Conservation (phyloP, 495 filamentous ascomycete genomes). For the Coniosporium apollinis region DNA sequence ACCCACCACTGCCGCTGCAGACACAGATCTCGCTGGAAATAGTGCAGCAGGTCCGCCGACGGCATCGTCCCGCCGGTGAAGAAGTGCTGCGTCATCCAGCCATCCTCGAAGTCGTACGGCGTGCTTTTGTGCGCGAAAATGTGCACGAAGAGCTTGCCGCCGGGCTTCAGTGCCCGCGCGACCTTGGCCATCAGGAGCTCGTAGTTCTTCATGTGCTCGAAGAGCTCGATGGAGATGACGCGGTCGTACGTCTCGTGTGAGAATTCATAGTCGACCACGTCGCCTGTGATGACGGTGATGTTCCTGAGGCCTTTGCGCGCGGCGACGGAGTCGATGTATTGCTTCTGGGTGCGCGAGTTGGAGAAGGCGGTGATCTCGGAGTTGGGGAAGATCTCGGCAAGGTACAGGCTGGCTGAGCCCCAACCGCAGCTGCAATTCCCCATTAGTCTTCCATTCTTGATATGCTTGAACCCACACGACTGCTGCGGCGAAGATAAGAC, state of each 20-base stretch:
- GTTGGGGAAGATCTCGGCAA: constrained; percentile 41
- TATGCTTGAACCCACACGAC: not conserved
- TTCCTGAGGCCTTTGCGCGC: constrained; percentile 35
- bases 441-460: not conserved
- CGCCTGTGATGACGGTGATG: constrained; percentile 40
- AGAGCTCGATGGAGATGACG: constrained; percentile 46
- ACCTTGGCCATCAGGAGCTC: constrained; percentile 45
- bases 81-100: constrained; percentile 58
- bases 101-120: constrained; percentile 48
- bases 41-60: constrained; percentile 44
- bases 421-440: constrained; percentile 36
- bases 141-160: constrained; percentile 48
- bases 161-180: constrained; percentile 33
- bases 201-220: constrained; percentile 65
- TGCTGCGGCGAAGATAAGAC: not conserved
- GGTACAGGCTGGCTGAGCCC: constrained; percentile 44
- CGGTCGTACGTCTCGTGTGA: constrained; percentile 36
- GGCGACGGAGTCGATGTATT: constrained; percentile 41
- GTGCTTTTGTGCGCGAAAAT: constrained; percentile 42
- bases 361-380: constrained; percentile 44
- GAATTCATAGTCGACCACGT: constrained; percentile 45
- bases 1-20: constrained; percentile 49
- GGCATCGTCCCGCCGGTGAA: constrained; percentile 57
- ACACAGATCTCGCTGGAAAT: constrained; percentile 44
- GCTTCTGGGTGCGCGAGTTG: constrained; percentile 46